phyloP scores from a whole-genome alignment of 2,329 filamentous ascomycete species.

The Sporothrix variecibatus region DNA sequence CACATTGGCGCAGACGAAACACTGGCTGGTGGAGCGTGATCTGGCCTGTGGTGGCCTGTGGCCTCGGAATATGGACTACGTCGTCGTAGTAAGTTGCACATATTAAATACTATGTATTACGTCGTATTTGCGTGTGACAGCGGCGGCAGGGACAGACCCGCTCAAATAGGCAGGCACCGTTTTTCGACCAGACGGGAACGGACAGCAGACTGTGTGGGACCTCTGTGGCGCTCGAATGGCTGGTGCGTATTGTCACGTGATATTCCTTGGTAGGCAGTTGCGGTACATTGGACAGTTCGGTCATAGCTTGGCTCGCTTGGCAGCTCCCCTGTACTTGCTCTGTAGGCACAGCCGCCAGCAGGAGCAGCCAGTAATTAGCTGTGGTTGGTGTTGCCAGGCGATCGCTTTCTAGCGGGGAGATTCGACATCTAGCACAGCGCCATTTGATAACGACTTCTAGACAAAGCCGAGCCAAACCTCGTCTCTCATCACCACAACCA shows the following conservation, averaged over 20 bases:
- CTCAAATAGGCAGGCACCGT: constrained; percentile 16
- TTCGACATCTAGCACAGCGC: constrained; percentile 23
- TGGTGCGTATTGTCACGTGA: not conserved
- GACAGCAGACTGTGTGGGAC: constrained; percentile 4
- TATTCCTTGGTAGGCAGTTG: not conserved
- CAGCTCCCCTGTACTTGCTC: constrained; percentile 4
- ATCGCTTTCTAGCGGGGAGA: constrained; percentile 20
- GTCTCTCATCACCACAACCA: not conserved
- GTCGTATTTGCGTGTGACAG: not conserved
- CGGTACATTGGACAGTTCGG: not conserved
- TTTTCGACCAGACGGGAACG: not conserved
- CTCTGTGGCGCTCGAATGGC: not conserved
- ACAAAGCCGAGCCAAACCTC: constrained; percentile 14
- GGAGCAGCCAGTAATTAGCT: constrained; percentile 16
- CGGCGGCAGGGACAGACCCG: not conserved
- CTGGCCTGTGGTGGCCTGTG: constrained; percentile 3
- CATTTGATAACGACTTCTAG: constrained; percentile 26
- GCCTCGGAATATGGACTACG: not conserved
- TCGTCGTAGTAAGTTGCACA: not conserved
- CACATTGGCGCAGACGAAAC: constrained; percentile 14
- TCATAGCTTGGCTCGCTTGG: constrained; percentile 19
- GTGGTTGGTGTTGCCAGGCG: not conserved
- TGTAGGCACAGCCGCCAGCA: not conserved
- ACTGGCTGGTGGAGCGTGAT: constrained; percentile 3
- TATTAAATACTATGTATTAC: not conserved